Conservation (phyloP, 2,329 filamentous ascomycete genomes). For the Cladosporium colombiae region DNA sequence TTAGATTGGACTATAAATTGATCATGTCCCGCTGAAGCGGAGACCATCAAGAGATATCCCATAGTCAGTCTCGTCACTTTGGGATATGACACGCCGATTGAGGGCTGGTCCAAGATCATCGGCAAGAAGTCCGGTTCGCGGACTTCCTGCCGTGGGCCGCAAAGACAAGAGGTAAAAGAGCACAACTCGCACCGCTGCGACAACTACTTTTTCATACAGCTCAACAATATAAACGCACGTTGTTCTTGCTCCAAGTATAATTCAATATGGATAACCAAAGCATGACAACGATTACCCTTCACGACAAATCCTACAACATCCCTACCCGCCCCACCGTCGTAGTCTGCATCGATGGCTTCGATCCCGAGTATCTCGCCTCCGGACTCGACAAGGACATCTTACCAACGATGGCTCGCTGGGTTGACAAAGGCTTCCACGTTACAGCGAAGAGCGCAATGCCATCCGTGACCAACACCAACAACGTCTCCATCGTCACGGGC, state of each 20-base stretch:
- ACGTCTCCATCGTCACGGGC: conserved; percentile 49
- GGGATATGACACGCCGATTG: neutral
- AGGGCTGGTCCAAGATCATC: neutral
- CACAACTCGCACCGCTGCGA: neutral
- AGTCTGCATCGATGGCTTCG: conserved; percentile 49
- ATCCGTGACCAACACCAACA: conserved; percentile 50
- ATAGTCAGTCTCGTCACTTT: neutral
- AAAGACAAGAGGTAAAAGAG: neutral
- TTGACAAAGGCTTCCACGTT: conserved; percentile 41
- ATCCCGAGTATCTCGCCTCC: conserved; percentile 43
- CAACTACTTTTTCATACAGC: neutral
- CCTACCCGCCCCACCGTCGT: conserved; percentile 43
- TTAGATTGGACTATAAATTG: neutral
- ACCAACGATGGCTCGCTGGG: conserved; percentile 37
- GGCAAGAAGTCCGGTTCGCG: conserved; percentile 2
- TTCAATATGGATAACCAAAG: neutral
- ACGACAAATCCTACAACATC: conserved; percentile 37
- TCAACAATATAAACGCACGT: neutral
- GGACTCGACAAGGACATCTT: conserved; percentile 40
- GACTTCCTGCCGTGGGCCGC: neutral
- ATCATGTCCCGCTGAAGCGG: neutral
- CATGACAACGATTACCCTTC: conserved; percentile 22
- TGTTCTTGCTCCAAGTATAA: neutral
- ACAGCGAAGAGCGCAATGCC: conserved; percentile 46
- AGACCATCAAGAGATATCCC: neutral